A percentile compares a stretch with the other conserved stretches of the same genome.
Conservation (phyloP, 257 asterid species). For the Primulina eburnea region DNA sequence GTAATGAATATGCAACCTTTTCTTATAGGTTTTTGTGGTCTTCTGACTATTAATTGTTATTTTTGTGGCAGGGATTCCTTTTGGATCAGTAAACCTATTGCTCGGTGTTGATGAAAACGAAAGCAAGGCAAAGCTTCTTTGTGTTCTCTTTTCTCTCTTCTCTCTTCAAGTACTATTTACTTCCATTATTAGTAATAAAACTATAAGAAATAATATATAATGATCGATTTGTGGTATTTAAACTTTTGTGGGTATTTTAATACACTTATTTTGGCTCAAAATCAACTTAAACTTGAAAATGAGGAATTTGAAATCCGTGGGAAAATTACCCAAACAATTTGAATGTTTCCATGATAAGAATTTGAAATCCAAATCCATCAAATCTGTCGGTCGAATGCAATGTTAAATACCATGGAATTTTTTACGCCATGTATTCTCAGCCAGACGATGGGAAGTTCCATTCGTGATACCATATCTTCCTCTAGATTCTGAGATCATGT, state of each 20-base stretch:
- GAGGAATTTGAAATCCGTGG: background rate
- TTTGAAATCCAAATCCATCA: conserved; percentile 4
- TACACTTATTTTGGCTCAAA: no score
- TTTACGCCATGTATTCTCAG: background rate
- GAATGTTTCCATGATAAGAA: background rate
- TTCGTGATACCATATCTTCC: conserved; percentile 7
- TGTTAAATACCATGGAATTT: background rate
- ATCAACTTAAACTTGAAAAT: no score
- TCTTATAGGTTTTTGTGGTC: background rate
- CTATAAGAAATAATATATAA: conserved; percentile 1
- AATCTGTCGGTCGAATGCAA: background rate
- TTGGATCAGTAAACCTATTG: conserved; percentile 92
- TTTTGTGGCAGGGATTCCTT: conserved; percentile 85
- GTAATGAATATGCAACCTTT: conserved; percentile 10
- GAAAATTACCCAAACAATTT: background rate
- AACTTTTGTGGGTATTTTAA: background rate
- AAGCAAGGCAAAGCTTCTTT: conserved; percentile 93
- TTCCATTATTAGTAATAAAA: conserved; percentile 19
- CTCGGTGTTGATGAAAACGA: conserved; percentile 95
- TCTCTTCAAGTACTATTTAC: conserved; percentile 35
- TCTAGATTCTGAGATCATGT: background rate
- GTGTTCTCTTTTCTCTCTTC: conserved; percentile 60
- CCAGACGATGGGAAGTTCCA: conserved; percentile 12
- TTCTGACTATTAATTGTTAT: conserved; percentile 21
- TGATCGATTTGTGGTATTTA: background rate